phyloP scores from a whole-genome alignment of 306 rosid species.

The Gleditsia sinensis region DNA sequence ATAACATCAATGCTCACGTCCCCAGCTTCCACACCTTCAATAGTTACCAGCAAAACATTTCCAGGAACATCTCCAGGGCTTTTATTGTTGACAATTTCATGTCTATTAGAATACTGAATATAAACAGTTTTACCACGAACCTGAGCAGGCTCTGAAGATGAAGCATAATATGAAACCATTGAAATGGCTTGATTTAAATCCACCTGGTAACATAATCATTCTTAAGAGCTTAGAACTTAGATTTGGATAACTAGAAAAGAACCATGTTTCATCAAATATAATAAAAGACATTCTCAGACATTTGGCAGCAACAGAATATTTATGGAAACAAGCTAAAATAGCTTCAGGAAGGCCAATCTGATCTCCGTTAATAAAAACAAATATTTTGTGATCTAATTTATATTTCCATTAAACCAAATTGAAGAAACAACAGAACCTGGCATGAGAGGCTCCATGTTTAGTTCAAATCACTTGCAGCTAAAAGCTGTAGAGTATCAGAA shows the following conservation, averaged over 20 bases:
- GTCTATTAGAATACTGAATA: constrained; percentile 91
- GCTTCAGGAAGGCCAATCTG: not conserved
- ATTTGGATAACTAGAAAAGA: not conserved
- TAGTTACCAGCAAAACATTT: constrained; percentile 87
- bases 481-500: not conserved
- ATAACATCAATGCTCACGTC: constrained; percentile 95
- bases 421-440: not conserved
- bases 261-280: constrained; percentile 7
- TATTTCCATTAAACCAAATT: not conserved
- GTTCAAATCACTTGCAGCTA: not conserved
- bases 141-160: constrained; percentile 92
- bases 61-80: constrained; percentile 96
- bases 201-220: constrained; percentile 50
- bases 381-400: not conserved
- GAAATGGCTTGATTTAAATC: constrained; percentile 91
- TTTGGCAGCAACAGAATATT: not conserved
- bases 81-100: constrained; percentile 91
- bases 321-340: not conserved
- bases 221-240: constrained; percentile 14
- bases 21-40: constrained; percentile 93
- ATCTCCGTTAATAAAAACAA: constrained; percentile 9
- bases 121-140: constrained; percentile 91
- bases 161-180: constrained; percentile 91
- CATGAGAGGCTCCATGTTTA: not conserved
- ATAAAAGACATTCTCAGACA: constrained; percentile 2